These are phyloP conservation scores for Neopestalotiopsis rosae DNA, from an alignment of 2,329 filamentous ascomycete species.

Conservation along the genomic window DNA sequence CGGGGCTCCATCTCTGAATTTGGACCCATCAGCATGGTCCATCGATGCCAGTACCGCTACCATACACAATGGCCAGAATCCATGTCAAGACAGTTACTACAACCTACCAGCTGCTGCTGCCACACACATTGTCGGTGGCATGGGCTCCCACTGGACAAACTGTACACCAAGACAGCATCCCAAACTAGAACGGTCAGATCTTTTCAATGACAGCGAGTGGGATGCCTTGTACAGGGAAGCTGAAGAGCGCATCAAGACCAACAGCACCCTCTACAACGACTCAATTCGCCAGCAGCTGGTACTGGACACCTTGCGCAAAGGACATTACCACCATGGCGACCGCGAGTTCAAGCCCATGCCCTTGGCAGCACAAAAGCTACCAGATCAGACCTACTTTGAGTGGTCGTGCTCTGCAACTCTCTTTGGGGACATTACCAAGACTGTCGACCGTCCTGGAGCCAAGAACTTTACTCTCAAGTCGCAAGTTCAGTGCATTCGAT, in stretches of 20 bases:
- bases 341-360: neutral
- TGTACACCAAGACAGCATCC: slow-evolving; percentile 21
- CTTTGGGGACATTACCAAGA: slow-evolving; percentile 18
- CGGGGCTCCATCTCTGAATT: neutral
- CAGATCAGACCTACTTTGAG: slow-evolving; percentile 20
- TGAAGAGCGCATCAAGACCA: neutral
- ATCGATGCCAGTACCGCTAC: slow-evolving; percentile 6
- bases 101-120: slow-evolving; percentile 27
- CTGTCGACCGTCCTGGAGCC: neutral
- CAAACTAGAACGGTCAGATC: slow-evolving; percentile 20
- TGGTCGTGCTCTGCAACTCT: slow-evolving; percentile 29
- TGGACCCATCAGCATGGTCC: neutral
- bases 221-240: slow-evolving; percentile 6
- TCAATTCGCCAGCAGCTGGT: slow-evolving; percentile 4
- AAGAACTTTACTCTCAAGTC: slow-evolving; percentile 19
- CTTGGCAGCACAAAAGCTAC: neutral
- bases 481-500: slow-evolving; percentile 20
- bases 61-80: slow-evolving; percentile 19
- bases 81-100: slow-evolving; percentile 12
- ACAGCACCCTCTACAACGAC: neutral
- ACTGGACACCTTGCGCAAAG: neutral
- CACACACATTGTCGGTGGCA: slow-evolving; percentile 30
- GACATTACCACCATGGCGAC: neutral
- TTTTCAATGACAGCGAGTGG: slow-evolving; percentile 26
- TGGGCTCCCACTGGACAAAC: slow-evolving; percentile 33